Conservation (phyloP, 768 basidiomycete species). For the Kwoniella dejecticola region DNA sequence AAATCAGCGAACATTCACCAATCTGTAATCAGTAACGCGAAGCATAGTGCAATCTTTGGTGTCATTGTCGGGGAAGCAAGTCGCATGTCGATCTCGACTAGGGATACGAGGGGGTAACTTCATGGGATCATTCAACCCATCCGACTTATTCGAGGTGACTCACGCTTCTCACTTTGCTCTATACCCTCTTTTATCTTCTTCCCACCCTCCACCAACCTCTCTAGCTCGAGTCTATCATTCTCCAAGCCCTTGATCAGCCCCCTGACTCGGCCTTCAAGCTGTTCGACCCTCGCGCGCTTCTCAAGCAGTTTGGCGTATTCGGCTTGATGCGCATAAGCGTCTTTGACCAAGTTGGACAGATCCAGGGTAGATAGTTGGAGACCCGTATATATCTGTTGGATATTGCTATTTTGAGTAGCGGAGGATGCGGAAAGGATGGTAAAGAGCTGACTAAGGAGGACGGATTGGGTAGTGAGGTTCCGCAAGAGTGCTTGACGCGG, state of each 20-base stretch:
- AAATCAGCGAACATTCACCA: too few relatives aligned
- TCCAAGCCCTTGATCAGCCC: conserved; percentile 28
- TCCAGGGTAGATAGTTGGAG: conserved; percentile 31
- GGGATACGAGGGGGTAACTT: too few relatives aligned
- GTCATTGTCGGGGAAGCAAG: too few relatives aligned
- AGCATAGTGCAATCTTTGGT: too few relatives aligned
- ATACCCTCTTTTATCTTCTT: conserved; percentile 22
- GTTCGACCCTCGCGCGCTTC: conserved; percentile 27
- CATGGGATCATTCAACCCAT: too few relatives aligned
- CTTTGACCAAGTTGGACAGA: conserved; percentile 23
- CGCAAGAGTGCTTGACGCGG: conserved; percentile 26
- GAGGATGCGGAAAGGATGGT: conserved; percentile 16
- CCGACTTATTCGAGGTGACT: too few relatives aligned
- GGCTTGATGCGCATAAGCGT: conserved; percentile 34
- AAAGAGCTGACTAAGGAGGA: conserved; percentile 39
- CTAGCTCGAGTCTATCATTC: conserved; percentile 33
- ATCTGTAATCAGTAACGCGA: too few relatives aligned
- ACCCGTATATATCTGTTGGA: conserved; percentile 22
- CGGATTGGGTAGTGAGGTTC: conserved; percentile 40
- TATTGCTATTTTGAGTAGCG: not conserved
- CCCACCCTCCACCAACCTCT: conserved; percentile 30
- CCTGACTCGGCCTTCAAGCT: conserved; percentile 32
- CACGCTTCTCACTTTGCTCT: conserved; percentile 31
- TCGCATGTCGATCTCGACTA: too few relatives aligned
- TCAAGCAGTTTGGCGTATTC: conserved; percentile 24